Percentiles rank a stretch among this genome's conserved stretches.
Conservation (phyloP, 2,329 filamentous ascomycete genomes). For the Pyricularia sp. region DNA sequence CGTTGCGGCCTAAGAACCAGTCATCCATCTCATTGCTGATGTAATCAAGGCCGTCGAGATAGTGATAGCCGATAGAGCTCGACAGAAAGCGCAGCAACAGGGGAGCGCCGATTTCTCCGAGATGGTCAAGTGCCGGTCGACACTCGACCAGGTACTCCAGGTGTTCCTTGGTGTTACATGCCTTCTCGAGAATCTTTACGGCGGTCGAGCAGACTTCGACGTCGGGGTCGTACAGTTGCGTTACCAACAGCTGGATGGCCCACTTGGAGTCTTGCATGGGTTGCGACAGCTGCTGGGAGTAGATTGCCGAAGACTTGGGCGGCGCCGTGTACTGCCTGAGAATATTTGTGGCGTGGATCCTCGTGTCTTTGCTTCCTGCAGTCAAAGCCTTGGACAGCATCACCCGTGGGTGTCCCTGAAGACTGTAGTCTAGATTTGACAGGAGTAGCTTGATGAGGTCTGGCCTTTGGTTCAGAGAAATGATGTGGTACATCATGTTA, state of each 20-base stretch:
- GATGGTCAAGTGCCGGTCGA: slow-evolving; percentile 83
- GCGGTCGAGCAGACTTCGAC: slow-evolving; percentile 94
- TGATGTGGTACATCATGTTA: slow-evolving; percentile 99
- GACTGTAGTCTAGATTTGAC: slow-evolving; percentile 83
- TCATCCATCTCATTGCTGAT: slow-evolving; percentile 99
- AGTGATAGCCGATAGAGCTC: slow-evolving; percentile 95
- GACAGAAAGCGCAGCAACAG: slow-evolving; percentile 86
- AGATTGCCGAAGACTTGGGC: slow-evolving; percentile 26
- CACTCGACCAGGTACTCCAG: slow-evolving; percentile 97
- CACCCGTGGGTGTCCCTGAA: slow-evolving; percentile 82
- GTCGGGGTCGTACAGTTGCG: slow-evolving; percentile 93
- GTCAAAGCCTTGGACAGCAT: slow-evolving; percentile 91
- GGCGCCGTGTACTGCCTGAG: slow-evolving; percentile 76
- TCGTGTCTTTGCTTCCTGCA: slow-evolving; percentile 81
- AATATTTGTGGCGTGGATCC: slow-evolving; percentile 80
- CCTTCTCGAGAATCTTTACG: slow-evolving; percentile 94
- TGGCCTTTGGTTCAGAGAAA: slow-evolving; percentile 82
- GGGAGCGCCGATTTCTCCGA: slow-evolving; percentile 93
- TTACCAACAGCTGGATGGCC: slow-evolving; percentile 96
- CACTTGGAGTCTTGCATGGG: slow-evolving; percentile 69
- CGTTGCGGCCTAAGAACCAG: slow-evolving; percentile 95
- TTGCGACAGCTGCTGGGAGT: slow-evolving; percentile 16
- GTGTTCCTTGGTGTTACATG: slow-evolving; percentile 84
- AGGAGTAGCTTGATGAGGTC: slow-evolving; percentile 85
- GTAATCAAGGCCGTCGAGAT: slow-evolving; percentile 92